These are phyloP conservation scores for Rusavskia elegans DNA, from an alignment of 495 filamentous ascomycete genomes.

Conservation along the genomic window DNA sequence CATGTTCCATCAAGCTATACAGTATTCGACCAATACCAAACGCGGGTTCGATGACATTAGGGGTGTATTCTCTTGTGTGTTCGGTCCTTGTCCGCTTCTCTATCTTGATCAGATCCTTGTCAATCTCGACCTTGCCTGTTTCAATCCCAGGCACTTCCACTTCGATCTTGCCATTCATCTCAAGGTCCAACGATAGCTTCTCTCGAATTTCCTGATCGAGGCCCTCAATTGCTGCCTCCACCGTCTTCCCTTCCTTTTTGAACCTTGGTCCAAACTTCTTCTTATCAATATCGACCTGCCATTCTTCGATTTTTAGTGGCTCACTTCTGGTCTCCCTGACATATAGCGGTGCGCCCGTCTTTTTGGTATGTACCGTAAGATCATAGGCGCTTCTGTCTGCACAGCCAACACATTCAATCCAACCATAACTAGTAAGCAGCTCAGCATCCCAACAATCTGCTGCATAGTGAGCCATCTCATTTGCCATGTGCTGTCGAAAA, in stretches of 20 bases:
- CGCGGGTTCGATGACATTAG: constrained; percentile 74
- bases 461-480: constrained; percentile 76
- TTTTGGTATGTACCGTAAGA: constrained; percentile 61
- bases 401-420: constrained; percentile 79
- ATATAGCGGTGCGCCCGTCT: constrained; percentile 59
- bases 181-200: constrained; percentile 48
- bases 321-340: constrained; percentile 52
- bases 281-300: constrained; percentile 61
- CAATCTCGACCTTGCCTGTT: constrained; percentile 51
- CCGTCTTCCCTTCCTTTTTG: constrained; percentile 64
- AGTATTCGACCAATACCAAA: constrained; percentile 73
- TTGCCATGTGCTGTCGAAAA: constrained; percentile 73
- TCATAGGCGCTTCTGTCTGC: constrained; percentile 73
- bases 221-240: constrained; percentile 52
- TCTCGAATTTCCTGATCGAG: constrained; percentile 55
- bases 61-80: constrained; percentile 60
- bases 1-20: constrained; percentile 64
- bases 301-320: constrained; percentile 55
- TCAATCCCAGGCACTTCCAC: constrained; percentile 49
- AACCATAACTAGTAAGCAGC: constrained; percentile 61
- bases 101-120: constrained; percentile 53
- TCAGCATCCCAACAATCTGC: constrained; percentile 78
- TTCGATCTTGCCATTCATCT: constrained; percentile 47
- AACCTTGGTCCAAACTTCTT: constrained; percentile 69
- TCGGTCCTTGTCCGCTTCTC: constrained; percentile 53